Evolutionary conservation across 306 rosid genomes (phyloP), one percentile per base, ranked within the genome.

Genomic region (Hippophae rhamnoides): DNA sequence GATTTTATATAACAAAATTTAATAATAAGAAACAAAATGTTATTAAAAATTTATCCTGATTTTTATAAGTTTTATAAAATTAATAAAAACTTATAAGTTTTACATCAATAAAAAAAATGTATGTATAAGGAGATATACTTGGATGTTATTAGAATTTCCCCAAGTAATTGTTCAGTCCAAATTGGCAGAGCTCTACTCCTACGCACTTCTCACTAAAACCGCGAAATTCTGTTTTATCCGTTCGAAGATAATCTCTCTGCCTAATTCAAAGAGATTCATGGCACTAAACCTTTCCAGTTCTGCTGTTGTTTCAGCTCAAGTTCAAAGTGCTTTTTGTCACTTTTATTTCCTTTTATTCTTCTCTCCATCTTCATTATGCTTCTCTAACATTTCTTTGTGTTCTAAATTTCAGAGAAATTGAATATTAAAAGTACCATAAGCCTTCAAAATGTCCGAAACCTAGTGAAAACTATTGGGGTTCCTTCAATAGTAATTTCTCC

Each of bases 401-500:
- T 25, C 13, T 25, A 11, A 71, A 3, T 61, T 61, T 48, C 63
- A 72, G 76, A 41, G 31, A 68, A 52, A 61, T 52, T 25, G 43
- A 68, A 51, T 27, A 13, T 47, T 6, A 50, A 18, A 46, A 56
- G 65, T 73, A 72, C 27, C 53, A 69, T 38, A 18, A 56, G 61
- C 47, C 70, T 81, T 53, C 74, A 74, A 48, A 71, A 25, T 3
- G 86, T 78, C 27, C 62, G 56, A 13, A 74, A 61, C 65, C 76
- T 81, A n/a, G 71, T 74, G 5, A 66, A 52, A 69, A 63, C 72
- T 44, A 42, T 62, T 27, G 79, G 78, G 66, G 44, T 74, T 68
- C 62, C 83, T 62, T 72, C 74, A 27, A 52, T 74, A 42, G 51
- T 70, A 45, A 73, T 82, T 42, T 69, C 85, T 61, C 94, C 97